These are phyloP conservation scores for Amorphotheca resinae DNA, from an alignment of 495 filamentous ascomycete genomes.

Conservation along the genomic window DNA sequence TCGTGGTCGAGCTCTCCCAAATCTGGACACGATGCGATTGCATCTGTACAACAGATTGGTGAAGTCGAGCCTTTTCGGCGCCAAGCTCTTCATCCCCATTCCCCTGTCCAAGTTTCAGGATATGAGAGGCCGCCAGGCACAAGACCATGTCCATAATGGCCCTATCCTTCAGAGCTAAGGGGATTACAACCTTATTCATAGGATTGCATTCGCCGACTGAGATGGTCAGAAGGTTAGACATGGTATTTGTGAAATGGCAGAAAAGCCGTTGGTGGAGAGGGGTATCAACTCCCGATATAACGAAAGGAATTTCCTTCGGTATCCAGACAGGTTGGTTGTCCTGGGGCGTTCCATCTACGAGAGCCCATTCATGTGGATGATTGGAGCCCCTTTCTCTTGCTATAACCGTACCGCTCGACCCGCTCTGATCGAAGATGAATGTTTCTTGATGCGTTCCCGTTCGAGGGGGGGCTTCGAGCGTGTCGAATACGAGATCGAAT, in stretches of 20 bases:
- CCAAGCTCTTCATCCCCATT: background rate
- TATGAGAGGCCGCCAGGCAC: slow-evolving; percentile 6
- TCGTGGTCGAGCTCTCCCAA: no score
- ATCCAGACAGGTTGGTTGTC: background rate
- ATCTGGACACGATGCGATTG: slow-evolving; percentile 2
- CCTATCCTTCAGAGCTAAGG: slow-evolving; percentile 5
- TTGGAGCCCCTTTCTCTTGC: background rate
- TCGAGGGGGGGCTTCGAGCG: no score
- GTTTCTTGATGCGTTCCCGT: background rate
- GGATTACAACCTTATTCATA: slow-evolving; percentile 7
- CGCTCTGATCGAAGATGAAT: background rate
- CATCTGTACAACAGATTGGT: slow-evolving; percentile 1
- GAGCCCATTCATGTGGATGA: background rate
- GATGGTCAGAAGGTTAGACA: slow-evolving; percentile 8
- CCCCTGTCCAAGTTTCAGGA: background rate
- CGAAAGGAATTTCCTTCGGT: background rate
- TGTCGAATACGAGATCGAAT: background rate
- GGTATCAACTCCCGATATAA: slow-evolving; percentile 6
- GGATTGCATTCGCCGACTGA: slow-evolving; percentile 4
- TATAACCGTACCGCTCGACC: background rate
- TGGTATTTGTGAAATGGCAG: slow-evolving; percentile 4
- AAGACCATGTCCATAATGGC: slow-evolving; percentile 8
- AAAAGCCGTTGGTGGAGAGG: slow-evolving; percentile 5
- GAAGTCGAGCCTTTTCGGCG: slow-evolving; percentile 3
- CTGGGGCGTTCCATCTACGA: background rate